phyloP scores from a whole-genome alignment of 495 filamentous ascomycete species.

The Podospora sp. region DNA sequence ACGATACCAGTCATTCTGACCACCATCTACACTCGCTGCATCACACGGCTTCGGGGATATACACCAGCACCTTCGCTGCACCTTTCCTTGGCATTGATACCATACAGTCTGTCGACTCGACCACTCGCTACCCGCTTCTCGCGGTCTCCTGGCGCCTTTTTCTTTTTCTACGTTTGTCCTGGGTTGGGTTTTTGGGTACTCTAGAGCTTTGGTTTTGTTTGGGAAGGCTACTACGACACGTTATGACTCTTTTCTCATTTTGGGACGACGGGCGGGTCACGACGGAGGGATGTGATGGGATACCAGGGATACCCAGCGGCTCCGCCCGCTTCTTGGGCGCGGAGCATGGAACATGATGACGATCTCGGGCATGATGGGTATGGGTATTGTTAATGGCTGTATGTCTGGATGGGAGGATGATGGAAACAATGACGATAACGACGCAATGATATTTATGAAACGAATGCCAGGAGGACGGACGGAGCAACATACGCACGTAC shows the following conservation, averaged over 20 bases:
- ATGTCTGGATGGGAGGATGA: slow-evolving; percentile 3
- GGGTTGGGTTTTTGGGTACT: background rate
- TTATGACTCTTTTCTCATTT: slow-evolving; percentile 32
- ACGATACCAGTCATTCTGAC: slow-evolving; percentile 28
- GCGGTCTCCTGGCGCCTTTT: background rate
- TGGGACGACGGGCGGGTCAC: slow-evolving; percentile 1
- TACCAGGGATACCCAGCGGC: slow-evolving; percentile 21
- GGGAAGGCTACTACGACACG: slow-evolving; percentile 22
- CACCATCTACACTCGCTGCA: slow-evolving; percentile 32
- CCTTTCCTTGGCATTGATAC: slow-evolving; percentile 17
- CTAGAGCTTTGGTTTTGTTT: slow-evolving; percentile 13
- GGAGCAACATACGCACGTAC: slow-evolving; percentile 8
- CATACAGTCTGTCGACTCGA: slow-evolving; percentile 16
- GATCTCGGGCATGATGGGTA: slow-evolving; percentile 5
- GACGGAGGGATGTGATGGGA: slow-evolving; percentile 8
- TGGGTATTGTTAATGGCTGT: slow-evolving; percentile 14
- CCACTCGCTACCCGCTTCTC: slow-evolving; percentile 4
- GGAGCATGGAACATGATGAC: slow-evolving; percentile 4
- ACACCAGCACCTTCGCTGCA: slow-evolving; percentile 22
- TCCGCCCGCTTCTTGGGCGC: background rate
- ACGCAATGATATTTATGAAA: slow-evolving; percentile 15
- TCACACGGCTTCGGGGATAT: slow-evolving; percentile 20
- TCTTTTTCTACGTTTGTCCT: background rate
- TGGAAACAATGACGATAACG: slow-evolving; percentile 17
- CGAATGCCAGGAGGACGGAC: background rate